These are phyloP conservation scores for Cetradonia linearis DNA, from an alignment of 495 filamentous ascomycete genomes.

Conservation along the genomic window DNA sequence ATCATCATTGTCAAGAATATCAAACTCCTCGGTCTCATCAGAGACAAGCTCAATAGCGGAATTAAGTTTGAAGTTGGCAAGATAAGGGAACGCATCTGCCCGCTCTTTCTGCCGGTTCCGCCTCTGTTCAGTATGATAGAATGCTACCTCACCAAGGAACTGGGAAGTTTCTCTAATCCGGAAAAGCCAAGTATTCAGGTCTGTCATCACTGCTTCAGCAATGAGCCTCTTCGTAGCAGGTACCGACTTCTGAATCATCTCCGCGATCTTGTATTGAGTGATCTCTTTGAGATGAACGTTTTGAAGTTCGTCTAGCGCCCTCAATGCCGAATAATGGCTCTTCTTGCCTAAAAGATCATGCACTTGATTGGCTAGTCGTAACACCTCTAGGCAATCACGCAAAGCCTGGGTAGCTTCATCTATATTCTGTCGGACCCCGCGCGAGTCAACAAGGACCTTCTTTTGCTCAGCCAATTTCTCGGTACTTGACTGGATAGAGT, in stretches of 20 bases:
- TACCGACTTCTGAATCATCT: slow-evolving; percentile 89
- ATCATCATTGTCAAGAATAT: slow-evolving; percentile 87
- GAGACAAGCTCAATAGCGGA: slow-evolving; percentile 91
- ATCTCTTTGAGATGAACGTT: slow-evolving; percentile 91
- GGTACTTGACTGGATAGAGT: slow-evolving; percentile 90
- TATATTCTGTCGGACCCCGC: slow-evolving; percentile 88
- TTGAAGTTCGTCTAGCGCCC: slow-evolving; percentile 89
- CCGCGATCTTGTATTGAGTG: slow-evolving; percentile 88
- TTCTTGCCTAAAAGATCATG: slow-evolving; percentile 83
- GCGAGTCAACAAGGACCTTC: slow-evolving; percentile 80
- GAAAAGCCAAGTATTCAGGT: slow-evolving; percentile 96
- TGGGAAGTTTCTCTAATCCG: slow-evolving; percentile 91
- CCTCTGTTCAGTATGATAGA: slow-evolving; percentile 88
- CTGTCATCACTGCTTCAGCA: slow-evolving; percentile 91
- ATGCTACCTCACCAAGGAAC: slow-evolving; percentile 90
- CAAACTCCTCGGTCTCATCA: slow-evolving; percentile 91
- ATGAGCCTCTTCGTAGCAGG: slow-evolving; percentile 87
- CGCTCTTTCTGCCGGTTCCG: slow-evolving; percentile 74
- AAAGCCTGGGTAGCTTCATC: slow-evolving; percentile 85
- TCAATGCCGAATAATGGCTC: slow-evolving; percentile 88
- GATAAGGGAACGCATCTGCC: slow-evolving; percentile 55
- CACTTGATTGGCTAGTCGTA: slow-evolving; percentile 88
- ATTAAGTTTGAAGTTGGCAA: slow-evolving; percentile 81
- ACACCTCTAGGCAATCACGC: slow-evolving; percentile 80
- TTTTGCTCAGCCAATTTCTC: slow-evolving; percentile 93